phyloP scores from a whole-genome alignment of 441 rosid genomes.

The Jatropha podagrica region DNA sequence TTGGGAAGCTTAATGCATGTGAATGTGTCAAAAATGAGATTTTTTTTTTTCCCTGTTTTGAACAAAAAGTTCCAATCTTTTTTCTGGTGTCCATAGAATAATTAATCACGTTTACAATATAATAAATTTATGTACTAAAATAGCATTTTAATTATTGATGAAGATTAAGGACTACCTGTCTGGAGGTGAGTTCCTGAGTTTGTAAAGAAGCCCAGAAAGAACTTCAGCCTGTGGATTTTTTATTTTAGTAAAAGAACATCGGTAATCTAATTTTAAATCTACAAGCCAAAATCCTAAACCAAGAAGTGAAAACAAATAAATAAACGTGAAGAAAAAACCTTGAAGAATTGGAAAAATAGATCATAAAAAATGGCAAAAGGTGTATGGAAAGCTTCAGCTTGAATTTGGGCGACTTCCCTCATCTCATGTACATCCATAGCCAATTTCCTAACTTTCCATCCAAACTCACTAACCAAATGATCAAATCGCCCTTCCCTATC shows the following conservation, averaged over 20 bases:
- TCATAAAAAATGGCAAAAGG: constrained; percentile 65
- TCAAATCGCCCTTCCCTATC: constrained; percentile 19
- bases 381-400: constrained; percentile 83
- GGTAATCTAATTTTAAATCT: too few species aligned
- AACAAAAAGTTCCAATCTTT: too few species aligned
- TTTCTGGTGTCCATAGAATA: too few species aligned
- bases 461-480: constrained; percentile 48
- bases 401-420: constrained; percentile 61
- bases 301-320: background rate
- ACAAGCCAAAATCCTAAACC: too few species aligned
- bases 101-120: too few species aligned
- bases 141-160: background rate
- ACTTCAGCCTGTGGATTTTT: constrained; percentile 68
- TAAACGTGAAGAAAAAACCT: constrained; percentile 39
- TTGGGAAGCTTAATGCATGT: background rate
- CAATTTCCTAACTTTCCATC: constrained; percentile 74
- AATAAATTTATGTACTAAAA: too few species aligned
- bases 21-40: background rate
- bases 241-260: too few species aligned
- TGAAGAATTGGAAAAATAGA: constrained; percentile 65
- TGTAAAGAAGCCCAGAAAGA: constrained; percentile 73
- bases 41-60: background rate
- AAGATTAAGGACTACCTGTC: constrained; percentile 40
- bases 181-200: constrained; percentile 67
- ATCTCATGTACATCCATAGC: constrained; percentile 44